Evolutionary conservation across 495 filamentous ascomycete genomes (phyloP).

Genomic region (Ramalina peruviana): DNA sequence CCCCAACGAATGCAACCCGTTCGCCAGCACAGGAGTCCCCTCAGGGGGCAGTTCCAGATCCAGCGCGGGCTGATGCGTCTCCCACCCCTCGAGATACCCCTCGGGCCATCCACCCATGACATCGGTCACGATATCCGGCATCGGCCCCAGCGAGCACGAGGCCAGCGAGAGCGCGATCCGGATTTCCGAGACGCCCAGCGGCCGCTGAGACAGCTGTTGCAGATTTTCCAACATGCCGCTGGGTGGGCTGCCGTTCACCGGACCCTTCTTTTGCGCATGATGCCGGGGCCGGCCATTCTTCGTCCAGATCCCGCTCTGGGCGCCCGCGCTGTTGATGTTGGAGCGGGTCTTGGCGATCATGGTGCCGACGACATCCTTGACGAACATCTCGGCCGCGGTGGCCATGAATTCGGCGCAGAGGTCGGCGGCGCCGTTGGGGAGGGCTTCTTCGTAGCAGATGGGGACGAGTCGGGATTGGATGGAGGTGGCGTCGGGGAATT

Average conservation of each 20-base stretch:
- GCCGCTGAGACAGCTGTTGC: slow-evolving; percentile 27
- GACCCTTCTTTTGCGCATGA: slow-evolving; percentile 50
- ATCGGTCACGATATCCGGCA: slow-evolving; percentile 57
- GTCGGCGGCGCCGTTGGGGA: slow-evolving; percentile 54
- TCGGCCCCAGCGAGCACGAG: slow-evolving; percentile 54
- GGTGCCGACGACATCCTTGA: slow-evolving; percentile 73
- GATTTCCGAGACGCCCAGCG: slow-evolving; percentile 67
- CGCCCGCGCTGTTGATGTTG: slow-evolving; percentile 68
- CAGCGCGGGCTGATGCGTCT: slow-evolving; percentile 1
- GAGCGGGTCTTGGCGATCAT: slow-evolving; percentile 65
- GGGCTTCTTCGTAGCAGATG: slow-evolving; percentile 85
- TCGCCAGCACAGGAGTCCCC: slow-evolving; percentile 33
- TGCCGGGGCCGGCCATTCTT: slow-evolving; percentile 60
- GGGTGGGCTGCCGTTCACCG: slow-evolving; percentile 52
- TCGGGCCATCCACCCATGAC: slow-evolving; percentile 62
- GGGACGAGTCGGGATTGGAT: slow-evolving; percentile 80
- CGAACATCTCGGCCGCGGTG: slow-evolving; percentile 77
- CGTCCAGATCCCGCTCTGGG: slow-evolving; percentile 36
- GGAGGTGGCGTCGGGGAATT: slow-evolving; percentile 72
- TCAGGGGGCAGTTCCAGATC: slow-evolving; percentile 14
- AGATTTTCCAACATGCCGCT: slow-evolving; percentile 28
- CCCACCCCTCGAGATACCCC: slow-evolving; percentile 52
- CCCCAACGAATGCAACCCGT: slow-evolving; percentile 9
- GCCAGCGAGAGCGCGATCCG: slow-evolving; percentile 57
- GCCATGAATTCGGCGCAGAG: slow-evolving; percentile 78